A percentile compares a stretch with the other conserved stretches of the same genome.
Conservation (phyloP, 495 filamentous ascomycete species). For the Oleoguttula mirabilis region DNA sequence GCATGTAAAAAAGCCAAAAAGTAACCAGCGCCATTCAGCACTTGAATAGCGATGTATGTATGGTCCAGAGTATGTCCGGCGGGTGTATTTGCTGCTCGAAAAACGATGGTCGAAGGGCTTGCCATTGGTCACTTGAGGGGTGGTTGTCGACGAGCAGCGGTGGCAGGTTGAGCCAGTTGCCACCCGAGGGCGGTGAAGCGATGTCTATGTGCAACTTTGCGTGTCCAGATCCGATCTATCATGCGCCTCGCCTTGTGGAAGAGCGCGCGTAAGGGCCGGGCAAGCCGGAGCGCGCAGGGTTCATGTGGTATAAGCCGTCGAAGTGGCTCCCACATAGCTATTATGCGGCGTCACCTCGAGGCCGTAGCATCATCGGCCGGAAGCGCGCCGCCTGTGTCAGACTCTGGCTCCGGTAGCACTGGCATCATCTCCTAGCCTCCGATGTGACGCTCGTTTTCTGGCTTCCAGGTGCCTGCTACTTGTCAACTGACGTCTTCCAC, state of each 20-base stretch:
- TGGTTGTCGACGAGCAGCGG: too few species aligned
- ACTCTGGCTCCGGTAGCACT: neutral
- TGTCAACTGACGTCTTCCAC: constrained; percentile 12
- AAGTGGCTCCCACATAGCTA: neutral
- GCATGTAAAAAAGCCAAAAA: neutral
- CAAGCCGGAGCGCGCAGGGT: neutral
- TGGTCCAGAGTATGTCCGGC: neutral
- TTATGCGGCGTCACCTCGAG: neutral
- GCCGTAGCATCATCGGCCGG: neutral
- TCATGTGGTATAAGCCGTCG: neutral
- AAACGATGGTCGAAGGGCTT: too few species aligned
- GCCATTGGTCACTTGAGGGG: too few species aligned
- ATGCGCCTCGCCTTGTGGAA: too few species aligned
- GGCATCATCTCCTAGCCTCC: neutral
- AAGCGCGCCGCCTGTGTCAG: neutral
- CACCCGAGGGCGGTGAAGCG: too few species aligned
- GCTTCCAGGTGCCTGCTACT: constrained; percentile 63
- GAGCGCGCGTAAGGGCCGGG: too few species aligned
- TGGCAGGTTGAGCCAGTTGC: too few species aligned
- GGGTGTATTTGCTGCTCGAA: too few species aligned
- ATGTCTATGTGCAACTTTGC: too few species aligned
- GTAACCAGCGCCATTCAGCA: constrained; percentile 18
- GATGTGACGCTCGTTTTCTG: constrained; percentile 49
- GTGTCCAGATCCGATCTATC: too few species aligned
- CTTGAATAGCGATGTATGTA: constrained; percentile 18